Evolutionary conservation across 805 yeast species (phyloP).

Genomic region (Lipomyces kockii): DNA sequence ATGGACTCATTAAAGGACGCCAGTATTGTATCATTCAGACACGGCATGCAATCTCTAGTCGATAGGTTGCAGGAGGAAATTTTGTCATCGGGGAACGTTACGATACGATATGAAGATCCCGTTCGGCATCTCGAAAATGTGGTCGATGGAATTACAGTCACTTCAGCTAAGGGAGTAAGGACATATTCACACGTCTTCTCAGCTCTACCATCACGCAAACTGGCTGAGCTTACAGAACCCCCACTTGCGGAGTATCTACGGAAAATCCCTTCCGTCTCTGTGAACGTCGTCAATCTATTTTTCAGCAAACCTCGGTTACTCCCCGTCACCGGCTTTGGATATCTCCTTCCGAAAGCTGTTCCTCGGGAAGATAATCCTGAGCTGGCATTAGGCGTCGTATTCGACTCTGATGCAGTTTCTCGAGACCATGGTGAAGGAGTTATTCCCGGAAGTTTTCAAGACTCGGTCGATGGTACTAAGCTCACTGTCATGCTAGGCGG

Average conservation of each 20-base stretch:
- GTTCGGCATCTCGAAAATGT: slow-evolving; percentile 17
- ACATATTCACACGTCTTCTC: slow-evolving; percentile 44
- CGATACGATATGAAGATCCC: slow-evolving; percentile 5
- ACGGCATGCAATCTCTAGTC: slow-evolving; percentile 27
- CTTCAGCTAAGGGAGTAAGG: slow-evolving; percentile 11
- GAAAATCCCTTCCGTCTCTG: slow-evolving; percentile 58
- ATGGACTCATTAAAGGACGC: slow-evolving; percentile 16
- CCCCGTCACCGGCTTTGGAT: slow-evolving; percentile 79
- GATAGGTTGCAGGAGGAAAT: slow-evolving; percentile 9
- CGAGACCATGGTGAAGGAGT: slow-evolving; percentile 18
- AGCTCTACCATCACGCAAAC: slow-evolving; percentile 29
- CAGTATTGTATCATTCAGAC: slow-evolving; percentile 24
- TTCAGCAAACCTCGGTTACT: slow-evolving; percentile 53
- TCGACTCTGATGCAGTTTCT: slow-evolving; percentile 69
- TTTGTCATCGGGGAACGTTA: slow-evolving; percentile 10
- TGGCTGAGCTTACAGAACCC: slow-evolving; percentile 15
- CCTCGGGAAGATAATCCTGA: slow-evolving; percentile 53
- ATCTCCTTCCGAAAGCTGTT: slow-evolving; percentile 68
- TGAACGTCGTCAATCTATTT: slow-evolving; percentile 73
- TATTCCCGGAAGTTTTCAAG: slow-evolving; percentile 21
- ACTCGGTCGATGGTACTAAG: slow-evolving; percentile 57
- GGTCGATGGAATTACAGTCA: slow-evolving; percentile 21
- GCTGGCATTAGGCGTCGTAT: slow-evolving; percentile 80
- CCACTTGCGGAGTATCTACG: slow-evolving; percentile 12
- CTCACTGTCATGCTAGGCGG: slow-evolving; percentile 94